These are phyloP conservation scores for Phytophthora pinifolia DNA, from an alignment of 352 stramenopile species.

Conservation along the genomic window DNA sequence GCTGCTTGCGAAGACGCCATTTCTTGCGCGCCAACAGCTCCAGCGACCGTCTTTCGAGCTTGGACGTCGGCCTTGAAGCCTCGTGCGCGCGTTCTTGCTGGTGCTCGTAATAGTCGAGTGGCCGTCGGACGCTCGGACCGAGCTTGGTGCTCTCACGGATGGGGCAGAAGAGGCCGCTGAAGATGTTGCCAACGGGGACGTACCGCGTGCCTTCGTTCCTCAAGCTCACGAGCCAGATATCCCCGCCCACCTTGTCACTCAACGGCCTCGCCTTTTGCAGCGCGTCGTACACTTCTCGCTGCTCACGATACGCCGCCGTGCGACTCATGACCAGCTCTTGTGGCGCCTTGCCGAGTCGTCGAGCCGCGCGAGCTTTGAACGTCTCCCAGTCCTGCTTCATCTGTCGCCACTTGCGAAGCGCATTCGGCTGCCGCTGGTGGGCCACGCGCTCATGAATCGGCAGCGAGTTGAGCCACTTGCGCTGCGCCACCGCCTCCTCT, in stretches of 20 bases:
- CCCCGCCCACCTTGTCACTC: conserved; percentile 82
- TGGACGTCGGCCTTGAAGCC: conserved; percentile 28
- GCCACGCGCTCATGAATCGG: conserved; percentile 71
- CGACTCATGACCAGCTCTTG: conserved; percentile 86
- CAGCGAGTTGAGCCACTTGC: conserved; percentile 68
- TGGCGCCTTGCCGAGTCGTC: conserved; percentile 61
- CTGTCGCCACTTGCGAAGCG: conserved; percentile 66
- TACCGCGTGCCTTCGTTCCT: conserved; percentile 84
- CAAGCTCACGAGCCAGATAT: conserved; percentile 91
- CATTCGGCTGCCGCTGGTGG: conserved; percentile 69
- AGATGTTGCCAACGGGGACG: conserved; percentile 92
- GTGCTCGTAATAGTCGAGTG: conserved; percentile 49
- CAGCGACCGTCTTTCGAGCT: conserved; percentile 54
- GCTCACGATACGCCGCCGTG: conserved; percentile 81
- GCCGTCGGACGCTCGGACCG: conserved; percentile 53
- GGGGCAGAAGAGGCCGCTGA: conserved; percentile 90
- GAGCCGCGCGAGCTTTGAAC: conserved; percentile 63
- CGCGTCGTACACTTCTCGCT: conserved; percentile 89
- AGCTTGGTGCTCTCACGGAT: conserved; percentile 71
- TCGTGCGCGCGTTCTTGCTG: conserved; percentile 14
- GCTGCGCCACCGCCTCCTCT: conserved; percentile 46
- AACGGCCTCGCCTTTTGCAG: conserved; percentile 86
- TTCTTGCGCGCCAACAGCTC: conserved; percentile 64
- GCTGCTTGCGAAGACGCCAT: conserved; percentile 63
- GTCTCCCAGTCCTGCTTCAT: conserved; percentile 70